Percentiles rank a stretch among this genome's conserved stretches.
Evolutionary conservation across 495 filamentous ascomycete species (phyloP).

Genomic region (Pseudevernia furfuracea): DNA sequence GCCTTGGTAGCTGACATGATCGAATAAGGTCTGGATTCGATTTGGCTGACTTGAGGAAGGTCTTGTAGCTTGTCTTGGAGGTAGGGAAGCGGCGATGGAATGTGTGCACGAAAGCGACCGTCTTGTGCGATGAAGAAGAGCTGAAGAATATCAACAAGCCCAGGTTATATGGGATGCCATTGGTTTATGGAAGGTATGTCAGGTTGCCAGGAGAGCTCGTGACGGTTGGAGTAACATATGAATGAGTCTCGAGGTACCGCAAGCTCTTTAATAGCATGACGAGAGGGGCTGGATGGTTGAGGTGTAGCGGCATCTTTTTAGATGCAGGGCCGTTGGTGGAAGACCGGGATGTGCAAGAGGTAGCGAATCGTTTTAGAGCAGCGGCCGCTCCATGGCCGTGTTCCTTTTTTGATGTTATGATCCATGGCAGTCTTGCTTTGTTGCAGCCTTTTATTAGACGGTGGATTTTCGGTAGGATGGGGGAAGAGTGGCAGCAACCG

Average conservation of each 20-base stretch:
- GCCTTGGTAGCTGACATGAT: slow-evolving; percentile 21
- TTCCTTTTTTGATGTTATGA: slow-evolving; percentile 3
- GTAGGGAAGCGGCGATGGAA: not conserved
- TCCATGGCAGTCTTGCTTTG: slow-evolving; percentile 2
- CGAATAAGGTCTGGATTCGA: not conserved
- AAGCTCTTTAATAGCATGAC: slow-evolving; percentile 24
- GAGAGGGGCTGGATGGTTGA: slow-evolving; percentile 21
- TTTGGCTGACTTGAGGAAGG: not conserved
- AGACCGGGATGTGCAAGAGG: slow-evolving; percentile 8
- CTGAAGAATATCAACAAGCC: not conserved
- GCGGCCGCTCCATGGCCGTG: slow-evolving; percentile 11
- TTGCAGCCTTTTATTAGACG: slow-evolving; percentile 5
- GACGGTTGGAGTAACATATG: slow-evolving; percentile 12
- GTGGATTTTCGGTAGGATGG: slow-evolving; percentile 4
- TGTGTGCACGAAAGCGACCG: not conserved
- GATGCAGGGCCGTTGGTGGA: slow-evolving; percentile 13
- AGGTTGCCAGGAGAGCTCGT: slow-evolving; percentile 12
- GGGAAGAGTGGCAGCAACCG: slow-evolving; percentile 6
- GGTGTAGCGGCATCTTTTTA: slow-evolving; percentile 11
- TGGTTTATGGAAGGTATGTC: not conserved
- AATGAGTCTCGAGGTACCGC: slow-evolving; percentile 21
- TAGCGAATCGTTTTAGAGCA: slow-evolving; percentile 1
- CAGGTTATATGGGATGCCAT: slow-evolving; percentile 1
- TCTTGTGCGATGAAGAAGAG: not conserved
- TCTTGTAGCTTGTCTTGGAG: slow-evolving; percentile 2